These are phyloP conservation scores for Neurospora africana DNA, from an alignment of 495 filamentous ascomycete species.

Conservation along the genomic window DNA sequence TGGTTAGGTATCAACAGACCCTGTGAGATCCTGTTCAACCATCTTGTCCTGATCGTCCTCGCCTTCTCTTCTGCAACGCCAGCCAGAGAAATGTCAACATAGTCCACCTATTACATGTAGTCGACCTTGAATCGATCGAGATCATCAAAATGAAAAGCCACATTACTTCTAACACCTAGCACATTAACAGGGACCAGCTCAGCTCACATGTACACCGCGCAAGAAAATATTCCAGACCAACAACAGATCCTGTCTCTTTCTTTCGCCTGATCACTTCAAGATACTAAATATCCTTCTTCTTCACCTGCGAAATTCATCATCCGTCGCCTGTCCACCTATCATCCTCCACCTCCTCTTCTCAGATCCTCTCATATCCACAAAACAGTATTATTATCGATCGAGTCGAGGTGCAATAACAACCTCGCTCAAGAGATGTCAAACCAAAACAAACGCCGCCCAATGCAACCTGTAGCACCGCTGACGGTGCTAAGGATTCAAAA, in stretches of 20 bases:
- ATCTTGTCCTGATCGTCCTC: not conserved
- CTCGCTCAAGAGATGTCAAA: not conserved
- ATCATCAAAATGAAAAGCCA: not conserved
- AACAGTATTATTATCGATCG: not conserved
- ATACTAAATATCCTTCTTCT: not conserved
- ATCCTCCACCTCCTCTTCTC: not conserved
- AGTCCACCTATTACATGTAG: not conserved
- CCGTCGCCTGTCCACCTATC: not conserved
- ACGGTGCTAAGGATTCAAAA: not conserved
- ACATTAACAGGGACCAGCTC: not conserved
- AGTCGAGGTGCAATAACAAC: not conserved
- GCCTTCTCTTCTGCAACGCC: not conserved
- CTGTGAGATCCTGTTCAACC: not conserved
- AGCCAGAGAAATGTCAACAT: not conserved
- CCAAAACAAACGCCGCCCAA: conserved; percentile 13
- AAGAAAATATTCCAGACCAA: not conserved
- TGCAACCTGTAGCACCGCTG: conserved; percentile 4
- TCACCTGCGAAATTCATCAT: not conserved
- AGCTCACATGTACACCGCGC: not conserved
- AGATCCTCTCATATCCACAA: not conserved
- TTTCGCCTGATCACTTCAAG: not conserved
- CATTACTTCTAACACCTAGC: not conserved
- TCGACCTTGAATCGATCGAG: not conserved
- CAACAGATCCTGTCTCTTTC: not conserved
- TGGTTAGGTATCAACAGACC: not conserved